Evolutionary conservation across 441 rosid genomes (phyloP), one percentile per base, ranked within the genome.

Genomic region (Hura crepitans): DNA sequence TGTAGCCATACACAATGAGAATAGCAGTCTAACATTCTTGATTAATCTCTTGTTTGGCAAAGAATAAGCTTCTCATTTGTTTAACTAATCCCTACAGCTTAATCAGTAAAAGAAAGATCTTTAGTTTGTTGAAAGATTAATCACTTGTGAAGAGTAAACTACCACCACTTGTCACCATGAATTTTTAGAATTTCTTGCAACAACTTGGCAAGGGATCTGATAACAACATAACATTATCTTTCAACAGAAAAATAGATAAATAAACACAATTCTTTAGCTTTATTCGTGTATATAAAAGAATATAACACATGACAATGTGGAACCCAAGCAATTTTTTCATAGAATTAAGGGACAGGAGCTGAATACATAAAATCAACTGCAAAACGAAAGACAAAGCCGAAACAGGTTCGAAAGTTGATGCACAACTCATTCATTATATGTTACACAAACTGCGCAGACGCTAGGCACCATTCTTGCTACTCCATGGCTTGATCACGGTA

Each of bases 401-500:
- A 51, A 43, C 25, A 18, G 49, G 56, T 47, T 45, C 42, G 1
- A 64, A 62, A 49, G 66, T 33, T 7, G 47, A 20, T n/a, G 43
- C 51, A 27, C 28, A n/a, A 45, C 72, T 60, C 70, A 58, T 63
- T 18, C 42, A 30, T 18, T 76, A 46, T 71, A 80, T 70, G 77
- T 28, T 39, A 13, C 39, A 73, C 42, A 47, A 37, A 55, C 4
- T 37, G 1, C 25, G 18, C 7, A 23, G 39, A 65, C 18, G 49
- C 74, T 85, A 93, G 60, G 95, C 96, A 75, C 94, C 93, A 35
- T 81, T 85, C 27, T 79, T 88, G 82, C 62, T 86, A 65, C 6
- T 80, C 98, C 99, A 93, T 54, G 98, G 99, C 77, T 86, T 84
- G 77, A 88, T 13, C 42, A 90, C 97, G 4, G 85, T 79, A 13